Evolutionary conservation across 225 moss, liverwort and hornwort genomes (phyloP), one percentile per base, ranked within the genome.

Genomic region (Neckera pumila): DNA sequence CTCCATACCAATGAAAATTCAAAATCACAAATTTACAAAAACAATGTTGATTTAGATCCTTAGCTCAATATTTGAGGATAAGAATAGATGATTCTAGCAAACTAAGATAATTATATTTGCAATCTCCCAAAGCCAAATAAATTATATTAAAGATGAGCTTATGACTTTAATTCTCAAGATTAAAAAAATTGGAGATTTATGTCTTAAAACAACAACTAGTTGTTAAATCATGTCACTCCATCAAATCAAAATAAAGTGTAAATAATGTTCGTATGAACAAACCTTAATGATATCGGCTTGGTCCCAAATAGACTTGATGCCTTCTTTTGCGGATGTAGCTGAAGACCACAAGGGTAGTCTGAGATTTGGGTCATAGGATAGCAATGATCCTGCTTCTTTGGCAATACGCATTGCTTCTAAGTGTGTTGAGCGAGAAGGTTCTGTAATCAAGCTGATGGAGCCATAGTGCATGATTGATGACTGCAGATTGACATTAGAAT

Each of bases 351-450:
- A 92, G 9, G 96, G 92, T 82, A 97, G 90, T 73, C 96, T 94
- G 12, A 97, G 89, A 80, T 97, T 98, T 80, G 96, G 96, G 26
- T 98, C 98, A 74, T 96, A 98, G 5, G 98, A 98, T 76, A 98
- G 86, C 27, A 98, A 82, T 42, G 95, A 89, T 40, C 98, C 98
- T 62, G 93, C 94, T 15, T 94, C 93, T 88, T 87, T 96, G 8
- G 96, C 98, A 91, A 96, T 91, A 78, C 92, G 93, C 94, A 98
- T 90, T 38, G 96, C 96, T 51, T 95, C 95, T 89, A 98, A 66
- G 65, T 98, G 98, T 53, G 98, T 96, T 8, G 96, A 92, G 45
- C 96, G 96, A 88, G 96, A 98, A 79, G 98, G 98, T 82, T 98
- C 96, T 38, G 96, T 92, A 31, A 98, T 96, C 54, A 98, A 89